Conservation (phyloP, 1,139 yeast genomes). For the Nadsonia starkeyi-henricii region DNA sequence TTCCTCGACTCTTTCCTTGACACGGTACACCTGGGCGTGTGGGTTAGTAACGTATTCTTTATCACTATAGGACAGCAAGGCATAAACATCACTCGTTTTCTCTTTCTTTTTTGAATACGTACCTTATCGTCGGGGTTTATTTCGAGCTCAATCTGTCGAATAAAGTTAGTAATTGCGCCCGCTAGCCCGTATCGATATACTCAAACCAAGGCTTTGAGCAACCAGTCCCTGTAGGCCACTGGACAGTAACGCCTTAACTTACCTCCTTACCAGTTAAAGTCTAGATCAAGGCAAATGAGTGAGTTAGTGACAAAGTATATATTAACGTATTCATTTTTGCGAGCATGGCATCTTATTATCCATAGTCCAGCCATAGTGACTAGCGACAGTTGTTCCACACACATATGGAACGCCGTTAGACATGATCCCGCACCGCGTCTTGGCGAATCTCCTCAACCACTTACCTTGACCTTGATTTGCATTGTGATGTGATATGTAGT, state of each 20-base stretch:
- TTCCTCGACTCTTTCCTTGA: constrained; percentile 90
- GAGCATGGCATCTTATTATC: no score
- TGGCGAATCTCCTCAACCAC: constrained; percentile 9
- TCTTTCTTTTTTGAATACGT: constrained; percentile 14
- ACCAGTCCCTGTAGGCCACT: no score
- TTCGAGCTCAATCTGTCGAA: constrained; percentile 51
- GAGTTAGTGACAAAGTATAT: constrained; percentile 8
- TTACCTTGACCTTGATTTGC: constrained; percentile 52
- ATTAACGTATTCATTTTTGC: no score
- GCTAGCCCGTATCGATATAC: background rate
- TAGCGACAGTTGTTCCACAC: no score
- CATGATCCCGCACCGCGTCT: no score
- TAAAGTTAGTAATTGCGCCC: no score
- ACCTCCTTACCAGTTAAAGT: constrained; percentile 42
- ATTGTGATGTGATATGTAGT: constrained; percentile 19
- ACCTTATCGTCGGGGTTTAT: constrained; percentile 62
- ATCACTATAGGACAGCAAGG: background rate
- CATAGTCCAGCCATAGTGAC: no score
- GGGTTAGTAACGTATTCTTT: constrained; percentile 11
- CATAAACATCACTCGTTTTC: constrained; percentile 2
- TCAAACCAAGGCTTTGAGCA: no score
- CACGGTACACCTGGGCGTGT: constrained; percentile 45
- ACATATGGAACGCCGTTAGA: no score
- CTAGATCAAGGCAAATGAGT: constrained; percentile 16
- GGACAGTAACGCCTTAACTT: no score